phyloP scores from a whole-genome alignment of 768 basidiomycete species.

The Suillus subalutaceus region DNA sequence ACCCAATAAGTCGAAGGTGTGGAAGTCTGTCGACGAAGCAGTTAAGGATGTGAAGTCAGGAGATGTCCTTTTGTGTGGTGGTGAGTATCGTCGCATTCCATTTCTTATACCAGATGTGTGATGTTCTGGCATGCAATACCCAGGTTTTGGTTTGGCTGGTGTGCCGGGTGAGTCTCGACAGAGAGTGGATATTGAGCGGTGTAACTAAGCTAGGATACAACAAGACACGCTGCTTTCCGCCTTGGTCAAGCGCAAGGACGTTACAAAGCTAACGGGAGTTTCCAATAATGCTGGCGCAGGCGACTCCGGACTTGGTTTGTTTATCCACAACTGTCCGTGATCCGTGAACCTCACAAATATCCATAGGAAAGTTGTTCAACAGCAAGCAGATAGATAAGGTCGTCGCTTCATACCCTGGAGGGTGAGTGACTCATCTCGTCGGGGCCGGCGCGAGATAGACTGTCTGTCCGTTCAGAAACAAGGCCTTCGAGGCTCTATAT shows the following conservation, averaged over 20 bases:
- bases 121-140: constrained; percentile 5
- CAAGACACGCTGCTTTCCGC: constrained; percentile 84
- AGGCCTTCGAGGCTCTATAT: constrained; percentile 82
- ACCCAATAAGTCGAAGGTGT: constrained; percentile 64
- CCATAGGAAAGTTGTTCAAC: constrained; percentile 71
- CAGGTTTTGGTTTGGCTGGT: constrained; percentile 90
- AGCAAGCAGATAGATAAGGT: constrained; percentile 79
- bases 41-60: constrained; percentile 83
- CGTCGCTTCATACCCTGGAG: constrained; percentile 89
- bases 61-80: constrained; percentile 77
- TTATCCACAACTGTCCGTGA: not conserved
- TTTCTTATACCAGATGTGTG: not conserved
- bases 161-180: constrained; percentile 64
- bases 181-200: not conserved
- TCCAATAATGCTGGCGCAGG: constrained; percentile 86
- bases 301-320: constrained; percentile 68
- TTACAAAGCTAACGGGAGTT: constrained; percentile 77
- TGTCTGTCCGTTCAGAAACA: constrained; percentile 59
- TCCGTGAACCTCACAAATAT: not conserved
- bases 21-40: constrained; percentile 80
- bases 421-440: constrained; percentile 43
- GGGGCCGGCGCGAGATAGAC: not conserved
- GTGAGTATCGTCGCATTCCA: constrained; percentile 44
- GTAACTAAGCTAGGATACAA: not conserved
- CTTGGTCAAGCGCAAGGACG: constrained; percentile 70